A percentile compares a stretch with the other conserved stretches of the same genome.
Conservation (phyloP, 1,284 basidiomycete species). For the Trichosporon sp. region DNA sequence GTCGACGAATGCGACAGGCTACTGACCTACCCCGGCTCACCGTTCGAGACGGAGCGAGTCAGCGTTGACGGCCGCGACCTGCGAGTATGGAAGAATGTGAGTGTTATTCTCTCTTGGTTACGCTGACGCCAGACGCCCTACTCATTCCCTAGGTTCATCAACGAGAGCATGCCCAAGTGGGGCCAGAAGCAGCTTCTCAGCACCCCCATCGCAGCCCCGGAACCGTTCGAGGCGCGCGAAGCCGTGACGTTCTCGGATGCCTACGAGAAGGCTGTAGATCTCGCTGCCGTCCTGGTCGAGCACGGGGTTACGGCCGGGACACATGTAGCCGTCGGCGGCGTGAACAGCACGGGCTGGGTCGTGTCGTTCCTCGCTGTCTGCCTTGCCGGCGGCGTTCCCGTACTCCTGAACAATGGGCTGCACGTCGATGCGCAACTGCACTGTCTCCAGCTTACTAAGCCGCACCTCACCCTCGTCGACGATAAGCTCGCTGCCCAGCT, state of each 20-base stretch:
- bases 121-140: slow-evolving; percentile 35
- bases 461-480: slow-evolving; percentile 43
- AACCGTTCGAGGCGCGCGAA: slow-evolving; percentile 28
- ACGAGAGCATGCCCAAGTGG: slow-evolving; percentile 34
- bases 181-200: slow-evolving; percentile 41
- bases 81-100: background rate
- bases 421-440: slow-evolving; percentile 38
- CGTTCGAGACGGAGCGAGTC: slow-evolving; percentile 27
- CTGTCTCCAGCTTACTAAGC: slow-evolving; percentile 39
- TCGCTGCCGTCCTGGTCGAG: slow-evolving; percentile 43
- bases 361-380: slow-evolving; percentile 44
- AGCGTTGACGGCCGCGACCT: background rate
- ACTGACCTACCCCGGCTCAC: slow-evolving; percentile 36
- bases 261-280: slow-evolving; percentile 32
- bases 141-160: slow-evolving; percentile 43
- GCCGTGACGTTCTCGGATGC: slow-evolving; percentile 40
- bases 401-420: slow-evolving; percentile 41
- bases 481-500: slow-evolving; percentile 38
- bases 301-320: slow-evolving; percentile 41
- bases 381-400: slow-evolving; percentile 45
- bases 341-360: slow-evolving; percentile 46
- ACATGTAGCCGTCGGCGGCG: slow-evolving; percentile 46
- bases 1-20: slow-evolving; percentile 23
- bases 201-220: slow-evolving; percentile 34
- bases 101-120: too few relatives aligned